Conservation (phyloP, 345 rosid species). For the Dipteronia dyeriana region DNA sequence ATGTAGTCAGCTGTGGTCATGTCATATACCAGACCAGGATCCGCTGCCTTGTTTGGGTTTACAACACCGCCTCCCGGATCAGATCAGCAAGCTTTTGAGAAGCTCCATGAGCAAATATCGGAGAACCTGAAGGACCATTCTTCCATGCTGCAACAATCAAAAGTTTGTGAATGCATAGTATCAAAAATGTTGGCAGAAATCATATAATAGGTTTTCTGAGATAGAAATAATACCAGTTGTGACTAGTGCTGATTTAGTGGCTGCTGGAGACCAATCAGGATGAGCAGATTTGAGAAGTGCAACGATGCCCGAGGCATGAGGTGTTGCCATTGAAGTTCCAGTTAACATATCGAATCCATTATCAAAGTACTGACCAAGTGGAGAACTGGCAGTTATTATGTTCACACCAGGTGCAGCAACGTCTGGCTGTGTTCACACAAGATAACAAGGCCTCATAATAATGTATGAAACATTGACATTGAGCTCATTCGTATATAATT, state of each 20-base stretch:
- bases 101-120: slow-evolving; percentile 56
- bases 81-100: slow-evolving; percentile 56
- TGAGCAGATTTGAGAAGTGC: slow-evolving; percentile 45
- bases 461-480: no score
- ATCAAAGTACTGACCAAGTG: slow-evolving; percentile 24
- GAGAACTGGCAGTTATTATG: slow-evolving; percentile 55
- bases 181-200: not conserved
- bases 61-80: slow-evolving; percentile 69
- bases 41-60: slow-evolving; percentile 50
- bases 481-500: no score
- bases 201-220: not conserved
- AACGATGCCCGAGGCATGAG: slow-evolving; percentile 55
- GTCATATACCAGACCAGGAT: slow-evolving; percentile 70
- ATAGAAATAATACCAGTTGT: slow-evolving; percentile 45
- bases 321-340: slow-evolving; percentile 80
- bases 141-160: slow-evolving; percentile 37
- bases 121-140: slow-evolving; percentile 43
- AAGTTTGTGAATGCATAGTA: not conserved
- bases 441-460: not conserved
- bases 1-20: slow-evolving; percentile 49
- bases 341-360: slow-evolving; percentile 41
- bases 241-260: slow-evolving; percentile 60
- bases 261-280: slow-evolving; percentile 75
- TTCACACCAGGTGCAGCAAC: slow-evolving; percentile 73
- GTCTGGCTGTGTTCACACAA: slow-evolving; percentile 51